phyloP scores from a whole-genome alignment of 2,329 filamentous ascomycete species.

The Magnaporthiopsis incrustans region DNA sequence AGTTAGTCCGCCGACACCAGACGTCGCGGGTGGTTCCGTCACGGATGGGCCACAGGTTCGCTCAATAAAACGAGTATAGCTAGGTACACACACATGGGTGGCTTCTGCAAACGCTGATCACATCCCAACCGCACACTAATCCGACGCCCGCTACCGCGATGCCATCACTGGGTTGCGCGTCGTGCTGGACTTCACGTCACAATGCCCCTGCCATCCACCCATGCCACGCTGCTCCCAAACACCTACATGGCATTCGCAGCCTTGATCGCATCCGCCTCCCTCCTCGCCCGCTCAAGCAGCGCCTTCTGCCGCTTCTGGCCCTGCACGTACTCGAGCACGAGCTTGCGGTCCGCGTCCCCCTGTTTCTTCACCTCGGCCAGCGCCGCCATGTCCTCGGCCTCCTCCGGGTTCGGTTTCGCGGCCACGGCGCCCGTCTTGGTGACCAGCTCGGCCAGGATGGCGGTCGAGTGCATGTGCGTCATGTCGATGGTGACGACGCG shows the following conservation, averaged over 20 bases:
- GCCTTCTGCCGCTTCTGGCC: slow-evolving; percentile 55
- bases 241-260: slow-evolving; percentile 15
- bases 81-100: too few species aligned
- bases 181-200: too few species aligned
- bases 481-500: slow-evolving; percentile 51
- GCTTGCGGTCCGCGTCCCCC: slow-evolving; percentile 45
- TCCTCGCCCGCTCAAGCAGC: slow-evolving; percentile 46
- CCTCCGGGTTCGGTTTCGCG: slow-evolving; percentile 50
- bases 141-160: too few species aligned
- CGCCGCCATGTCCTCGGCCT: slow-evolving; percentile 54
- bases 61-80: too few species aligned
- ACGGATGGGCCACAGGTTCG: too few species aligned
- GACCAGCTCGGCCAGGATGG: slow-evolving; percentile 58
- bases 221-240: too few species aligned
- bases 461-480: slow-evolving; percentile 49
- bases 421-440: slow-evolving; percentile 51
- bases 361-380: slow-evolving; percentile 45
- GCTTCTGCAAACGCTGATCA: too few species aligned
- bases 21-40: too few species aligned
- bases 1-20: too few species aligned
- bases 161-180: too few species aligned
- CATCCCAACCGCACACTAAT: too few species aligned
- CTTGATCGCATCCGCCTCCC: slow-evolving; percentile 37
- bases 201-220: too few species aligned
- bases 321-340: slow-evolving; percentile 42